These are phyloP conservation scores for Sarcomyxa edulis DNA, from an alignment of 768 basidiomycete species.

Conservation along the genomic window DNA sequence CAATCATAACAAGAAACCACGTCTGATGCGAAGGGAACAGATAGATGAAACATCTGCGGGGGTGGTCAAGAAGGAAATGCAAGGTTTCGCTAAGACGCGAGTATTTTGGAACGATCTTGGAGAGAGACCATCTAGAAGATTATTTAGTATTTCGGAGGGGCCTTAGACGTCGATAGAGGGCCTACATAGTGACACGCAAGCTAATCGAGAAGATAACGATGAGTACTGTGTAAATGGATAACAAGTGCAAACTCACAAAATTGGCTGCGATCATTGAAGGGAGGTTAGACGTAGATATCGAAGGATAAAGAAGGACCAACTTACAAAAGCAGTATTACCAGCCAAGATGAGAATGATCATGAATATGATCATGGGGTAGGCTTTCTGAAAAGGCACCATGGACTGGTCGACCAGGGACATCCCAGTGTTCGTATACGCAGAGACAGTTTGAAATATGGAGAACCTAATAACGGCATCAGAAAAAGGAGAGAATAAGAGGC, in stretches of 20 bases:
- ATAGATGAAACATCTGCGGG: slow-evolving; percentile 86
- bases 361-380: slow-evolving; percentile 74
- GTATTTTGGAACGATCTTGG: slow-evolving; percentile 50
- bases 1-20: slow-evolving; percentile 76
- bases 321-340: slow-evolving; percentile 90
- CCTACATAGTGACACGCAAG: slow-evolving; percentile 80
- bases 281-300: slow-evolving; percentile 1
- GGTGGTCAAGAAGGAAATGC: slow-evolving; percentile 91
- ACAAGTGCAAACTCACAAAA: slow-evolving; percentile 59
- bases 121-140: slow-evolving; percentile 60
- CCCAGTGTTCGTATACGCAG: slow-evolving; percentile 87
- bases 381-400: slow-evolving; percentile 87
- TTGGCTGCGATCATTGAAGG: slow-evolving; percentile 59
- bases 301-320: slow-evolving; percentile 27
- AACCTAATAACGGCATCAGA: slow-evolving; percentile 46
- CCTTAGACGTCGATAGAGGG: slow-evolving; percentile 1
- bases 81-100: slow-evolving; percentile 75
- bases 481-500: neutral
- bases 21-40: slow-evolving; percentile 93
- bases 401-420: slow-evolving; percentile 83
- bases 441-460: slow-evolving; percentile 77
- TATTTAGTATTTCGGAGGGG: slow-evolving; percentile 5
- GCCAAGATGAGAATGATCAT: slow-evolving; percentile 77
- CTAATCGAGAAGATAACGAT: slow-evolving; percentile 27
- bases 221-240: neutral